These are phyloP conservation scores for Mucor irregularis DNA, from an alignment of 371 early-diverging fungal genomes.

Conservation along the genomic window DNA sequence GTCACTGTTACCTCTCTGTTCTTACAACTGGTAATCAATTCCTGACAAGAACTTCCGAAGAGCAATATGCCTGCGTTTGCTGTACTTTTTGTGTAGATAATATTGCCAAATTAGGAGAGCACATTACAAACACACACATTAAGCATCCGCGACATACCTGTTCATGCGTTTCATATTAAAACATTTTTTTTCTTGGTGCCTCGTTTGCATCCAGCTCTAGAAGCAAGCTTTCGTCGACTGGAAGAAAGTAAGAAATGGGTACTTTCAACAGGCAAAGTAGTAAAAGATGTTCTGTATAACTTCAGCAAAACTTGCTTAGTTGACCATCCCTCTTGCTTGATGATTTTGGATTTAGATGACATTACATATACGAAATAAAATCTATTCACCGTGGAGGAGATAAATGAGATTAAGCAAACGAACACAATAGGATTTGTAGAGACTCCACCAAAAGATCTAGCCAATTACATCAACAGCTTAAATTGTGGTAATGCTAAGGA, in stretches of 20 bases:
- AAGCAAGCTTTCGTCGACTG: slow-evolving; percentile 8
- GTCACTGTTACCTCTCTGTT: no score
- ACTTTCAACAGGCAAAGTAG: slow-evolving; percentile 13
- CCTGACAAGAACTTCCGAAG: no score
- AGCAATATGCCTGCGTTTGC: no score
- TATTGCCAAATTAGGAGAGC: no score
- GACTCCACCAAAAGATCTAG: slow-evolving; percentile 1
- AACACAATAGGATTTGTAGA: neutral
- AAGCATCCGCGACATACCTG: no score
- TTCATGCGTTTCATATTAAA: no score
- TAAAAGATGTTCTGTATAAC: slow-evolving; percentile 7
- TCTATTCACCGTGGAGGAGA: slow-evolving; percentile 7
- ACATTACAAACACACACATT: no score
- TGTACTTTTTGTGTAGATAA: no score
- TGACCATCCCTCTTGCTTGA: slow-evolving; percentile 12
- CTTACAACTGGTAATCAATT: no score
- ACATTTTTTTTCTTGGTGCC: no score
- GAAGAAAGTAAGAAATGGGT: slow-evolving; percentile 12
- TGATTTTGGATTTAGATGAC: slow-evolving; percentile 19
- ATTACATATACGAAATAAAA: slow-evolving; percentile 8
- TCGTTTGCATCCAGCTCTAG: slow-evolving; percentile 34
- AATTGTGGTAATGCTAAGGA: slow-evolving; percentile 2
- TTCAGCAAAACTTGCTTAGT: slow-evolving; percentile 10
- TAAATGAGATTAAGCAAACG: slow-evolving; percentile 6
- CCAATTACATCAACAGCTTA: slow-evolving; percentile 7